Percentiles rank a stretch among this genome's conserved stretches.
Evolutionary conservation across 2,329 filamentous ascomycete species (phyloP).

Genomic region (Passalora sequoiae): DNA sequence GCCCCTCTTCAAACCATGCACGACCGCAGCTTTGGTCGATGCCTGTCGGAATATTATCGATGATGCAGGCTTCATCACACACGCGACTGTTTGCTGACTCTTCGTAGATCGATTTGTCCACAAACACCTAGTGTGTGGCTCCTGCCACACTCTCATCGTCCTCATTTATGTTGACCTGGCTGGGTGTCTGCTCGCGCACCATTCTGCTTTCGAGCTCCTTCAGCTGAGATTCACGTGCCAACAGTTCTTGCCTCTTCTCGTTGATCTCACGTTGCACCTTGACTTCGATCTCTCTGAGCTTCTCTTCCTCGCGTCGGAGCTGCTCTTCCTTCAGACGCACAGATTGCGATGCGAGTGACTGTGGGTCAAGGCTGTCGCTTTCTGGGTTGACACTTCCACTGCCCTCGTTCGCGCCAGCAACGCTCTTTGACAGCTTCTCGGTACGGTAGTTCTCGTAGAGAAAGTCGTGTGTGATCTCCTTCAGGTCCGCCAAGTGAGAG

Average conservation of each 20-base stretch:
- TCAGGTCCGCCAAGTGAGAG: conserved; percentile 95
- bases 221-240: conserved; percentile 96
- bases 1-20: conserved; percentile 4
- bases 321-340: conserved; percentile 99
- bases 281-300: conserved; percentile 97
- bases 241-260: conserved; percentile 96
- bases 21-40: conserved; percentile 4
- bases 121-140: conserved; percentile 18
- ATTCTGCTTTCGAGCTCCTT: conserved; percentile 98
- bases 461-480: conserved; percentile 99
- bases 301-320: conserved; percentile 97
- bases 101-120: background rate
- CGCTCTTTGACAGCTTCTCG: conserved; percentile 99
- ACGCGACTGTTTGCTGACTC: background rate
- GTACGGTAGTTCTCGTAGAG: conserved; percentile 99
- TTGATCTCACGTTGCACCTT: conserved; percentile 99
- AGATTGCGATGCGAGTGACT: conserved; percentile 92
- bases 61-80: background rate
- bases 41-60: conserved; percentile 1
- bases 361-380: conserved; percentile 78
- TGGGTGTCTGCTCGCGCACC: conserved; percentile 55
- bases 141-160: conserved; percentile 24
- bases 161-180: conserved; percentile 18
- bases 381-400: conserved; percentile 19
- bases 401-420: conserved; percentile 67